phyloP scores from a whole-genome alignment of 352 stramenopile genomes.

The Globisporangium lucens region DNA sequence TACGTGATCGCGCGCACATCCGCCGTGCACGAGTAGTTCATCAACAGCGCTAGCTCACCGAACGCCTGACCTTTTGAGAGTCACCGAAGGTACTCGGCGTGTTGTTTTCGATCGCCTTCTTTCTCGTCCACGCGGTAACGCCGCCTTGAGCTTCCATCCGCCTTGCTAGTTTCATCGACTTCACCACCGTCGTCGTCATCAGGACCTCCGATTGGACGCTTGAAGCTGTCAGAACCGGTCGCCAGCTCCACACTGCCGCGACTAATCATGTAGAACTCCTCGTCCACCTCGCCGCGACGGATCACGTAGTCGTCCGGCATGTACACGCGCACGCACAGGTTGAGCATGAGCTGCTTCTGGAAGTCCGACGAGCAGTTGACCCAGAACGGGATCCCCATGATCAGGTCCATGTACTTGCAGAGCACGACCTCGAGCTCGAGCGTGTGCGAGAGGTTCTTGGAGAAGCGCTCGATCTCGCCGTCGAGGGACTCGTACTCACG shows the following conservation, averaged over 20 bases:
- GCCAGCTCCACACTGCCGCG: not conserved
- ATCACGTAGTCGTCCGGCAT: not conserved
- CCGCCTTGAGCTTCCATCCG: not conserved
- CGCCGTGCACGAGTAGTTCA: slow-evolving; percentile 35
- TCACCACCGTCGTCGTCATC: no score
- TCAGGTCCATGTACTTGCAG: slow-evolving; percentile 66
- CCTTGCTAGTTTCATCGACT: not conserved
- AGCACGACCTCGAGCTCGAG: slow-evolving; percentile 62
- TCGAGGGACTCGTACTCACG: slow-evolving; percentile 66
- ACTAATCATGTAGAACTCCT: not conserved
- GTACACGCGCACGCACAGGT: slow-evolving; percentile 40
- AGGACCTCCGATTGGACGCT: not conserved
- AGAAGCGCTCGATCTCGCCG: slow-evolving; percentile 43
- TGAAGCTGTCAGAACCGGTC: not conserved
- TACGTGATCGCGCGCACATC: slow-evolving; percentile 28
- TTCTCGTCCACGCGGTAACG: no score
- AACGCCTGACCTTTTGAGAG: slow-evolving; percentile 27
- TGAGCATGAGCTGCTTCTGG: slow-evolving; percentile 46
- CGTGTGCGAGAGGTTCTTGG: slow-evolving; percentile 57
- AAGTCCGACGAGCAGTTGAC: slow-evolving; percentile 44
- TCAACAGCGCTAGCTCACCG: slow-evolving; percentile 40
- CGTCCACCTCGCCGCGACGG: not conserved
- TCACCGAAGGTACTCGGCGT: not conserved
- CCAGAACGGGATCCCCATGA: slow-evolving; percentile 39
- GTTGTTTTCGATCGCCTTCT: no score